phyloP scores from a whole-genome alignment of 495 filamentous ascomycete species.

The Neurospora hispaniola region DNA sequence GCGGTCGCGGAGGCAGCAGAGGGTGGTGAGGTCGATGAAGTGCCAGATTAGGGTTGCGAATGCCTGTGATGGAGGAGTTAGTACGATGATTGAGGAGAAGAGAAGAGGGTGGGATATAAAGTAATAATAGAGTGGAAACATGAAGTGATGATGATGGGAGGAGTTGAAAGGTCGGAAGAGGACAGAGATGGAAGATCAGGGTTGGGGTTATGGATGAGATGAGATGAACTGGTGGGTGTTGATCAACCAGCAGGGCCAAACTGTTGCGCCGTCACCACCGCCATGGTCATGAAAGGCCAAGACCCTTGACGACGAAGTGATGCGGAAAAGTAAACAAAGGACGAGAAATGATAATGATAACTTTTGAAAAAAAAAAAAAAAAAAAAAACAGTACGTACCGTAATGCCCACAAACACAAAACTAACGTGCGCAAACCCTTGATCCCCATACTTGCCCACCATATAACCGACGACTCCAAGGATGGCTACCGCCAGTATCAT shows the following conservation, averaged over 20 bases:
- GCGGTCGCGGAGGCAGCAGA: slow-evolving; percentile 4
- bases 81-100: background rate
- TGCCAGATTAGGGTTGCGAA: slow-evolving; percentile 10
- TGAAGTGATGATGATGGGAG: background rate
- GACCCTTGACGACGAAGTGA: background rate
- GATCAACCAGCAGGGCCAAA: background rate
- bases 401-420: slow-evolving; percentile 14
- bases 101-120: background rate
- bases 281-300: background rate
- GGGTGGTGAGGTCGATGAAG: slow-evolving; percentile 8
- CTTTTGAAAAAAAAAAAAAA: background rate
- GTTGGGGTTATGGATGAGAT: background rate
- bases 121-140: background rate
- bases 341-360: no score
- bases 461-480: slow-evolving; percentile 12
- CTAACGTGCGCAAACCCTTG: slow-evolving; percentile 12
- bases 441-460: slow-evolving; percentile 10
- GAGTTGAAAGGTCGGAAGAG: background rate
- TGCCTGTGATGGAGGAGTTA: slow-evolving; percentile 2
- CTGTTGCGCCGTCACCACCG: background rate
- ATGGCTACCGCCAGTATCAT: slow-evolving; percentile 10
- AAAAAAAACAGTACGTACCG: background rate
- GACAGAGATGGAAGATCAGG: background rate
- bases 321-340: background rate
- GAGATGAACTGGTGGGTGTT: background rate